Conservation (phyloP, 148 eudicot species). For the Camellia japonica region DNA sequence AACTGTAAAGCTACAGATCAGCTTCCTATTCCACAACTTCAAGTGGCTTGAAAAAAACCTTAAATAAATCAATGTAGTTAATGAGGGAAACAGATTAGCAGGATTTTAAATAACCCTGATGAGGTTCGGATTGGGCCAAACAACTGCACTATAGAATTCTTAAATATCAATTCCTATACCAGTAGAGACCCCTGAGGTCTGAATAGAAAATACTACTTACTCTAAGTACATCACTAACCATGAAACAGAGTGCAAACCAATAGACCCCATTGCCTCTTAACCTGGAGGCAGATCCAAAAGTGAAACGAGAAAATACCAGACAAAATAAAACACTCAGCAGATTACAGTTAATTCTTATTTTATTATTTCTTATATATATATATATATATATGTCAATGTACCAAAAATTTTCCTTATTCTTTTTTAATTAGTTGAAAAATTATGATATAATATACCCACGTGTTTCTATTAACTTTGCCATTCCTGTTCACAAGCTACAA, state of each 20-base stretch:
- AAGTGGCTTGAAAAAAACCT: background rate
- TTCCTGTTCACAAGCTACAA: background rate
- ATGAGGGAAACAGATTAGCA: background rate
- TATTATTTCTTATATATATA: background rate
- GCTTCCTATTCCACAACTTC: background rate
- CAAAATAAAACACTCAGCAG: background rate
- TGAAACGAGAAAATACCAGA: too few relatives aligned
- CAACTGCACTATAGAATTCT: background rate
- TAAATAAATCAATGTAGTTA: background rate
- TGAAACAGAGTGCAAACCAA: background rate
- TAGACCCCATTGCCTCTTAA: background rate
- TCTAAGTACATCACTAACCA: background rate
- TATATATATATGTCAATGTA: background rate
- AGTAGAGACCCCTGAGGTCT: background rate
- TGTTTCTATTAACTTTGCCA: background rate
- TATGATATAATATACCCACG: background rate
- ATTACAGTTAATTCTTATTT: background rate
- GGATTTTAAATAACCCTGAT: background rate
- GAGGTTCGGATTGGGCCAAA: background rate
- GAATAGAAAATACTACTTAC: background rate
- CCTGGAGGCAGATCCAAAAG: background rate
- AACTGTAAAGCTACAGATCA: slow-evolving; percentile 1
- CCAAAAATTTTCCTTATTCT: background rate
- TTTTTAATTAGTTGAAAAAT: background rate
- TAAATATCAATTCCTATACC: background rate